Evolutionary conservation across 208 protist genomes (phyloP), one percentile per base, ranked within the genome.

Genomic region (Hexamita inflata): DNA sequence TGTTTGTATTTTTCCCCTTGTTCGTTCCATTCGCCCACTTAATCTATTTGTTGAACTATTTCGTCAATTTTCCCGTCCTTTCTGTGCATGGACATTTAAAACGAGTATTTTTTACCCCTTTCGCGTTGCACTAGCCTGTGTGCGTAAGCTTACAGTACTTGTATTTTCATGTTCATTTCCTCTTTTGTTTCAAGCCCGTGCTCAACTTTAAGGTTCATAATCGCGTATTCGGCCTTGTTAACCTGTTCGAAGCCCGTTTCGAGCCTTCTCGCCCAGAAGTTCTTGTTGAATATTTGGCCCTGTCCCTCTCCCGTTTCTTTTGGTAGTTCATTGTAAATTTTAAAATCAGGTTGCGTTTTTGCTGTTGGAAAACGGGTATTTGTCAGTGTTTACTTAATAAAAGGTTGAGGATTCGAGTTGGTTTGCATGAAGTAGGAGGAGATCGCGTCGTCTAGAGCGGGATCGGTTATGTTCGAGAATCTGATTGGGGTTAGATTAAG

Each of bases 221-320:
- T 42, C 2, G 64, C 19, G 35, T 57, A 70, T 38, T 70, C 64
- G 2, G 64, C 64, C n/a, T 70, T 70, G 64, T 70, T 70, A 11
- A 70, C 15, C 9, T 45, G 42, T 38, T 70, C 64, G 28, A 70
- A n/a, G n/a, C 28, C 42, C 11, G 26, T 45, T 29, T 70, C 64
- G 4, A 15, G 9, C 15, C 64, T 40, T 32, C 15, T 29, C 11
- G 64, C 19, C 64, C 64, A 70, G 35, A 9, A 42, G 9, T 34
- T 34, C 11, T 24, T 11, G 32, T 9, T n/a, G 42, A 45, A 70
- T 15, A 11, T 2, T n/a, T 70, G 15, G 9, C 64, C 64, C 11
- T 13, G 4, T 32, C 64, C 64, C 64, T 70, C 64, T n/a, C 64
- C 64, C 11, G 40, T 32, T 30, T 4, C 7, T 32, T 4, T 19